Evolutionary conservation across 257 asterid genomes (phyloP), one percentile per base, ranked within the genome.

Genomic region (Osmanthus fragrans): DNA sequence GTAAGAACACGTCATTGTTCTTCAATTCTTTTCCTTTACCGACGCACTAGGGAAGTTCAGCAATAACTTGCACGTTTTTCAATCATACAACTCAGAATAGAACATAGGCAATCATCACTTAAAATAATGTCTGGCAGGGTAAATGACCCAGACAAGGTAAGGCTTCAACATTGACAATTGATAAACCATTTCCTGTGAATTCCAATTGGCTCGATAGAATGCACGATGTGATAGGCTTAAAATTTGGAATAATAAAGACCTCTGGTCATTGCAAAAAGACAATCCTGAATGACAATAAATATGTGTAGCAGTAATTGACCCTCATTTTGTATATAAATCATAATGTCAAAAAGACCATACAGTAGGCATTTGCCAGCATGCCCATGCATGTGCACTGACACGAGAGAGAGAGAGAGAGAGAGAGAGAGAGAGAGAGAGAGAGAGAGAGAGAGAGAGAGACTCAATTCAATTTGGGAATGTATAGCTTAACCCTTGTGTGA

Each of bases 401-500:
- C 25, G 66, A 69, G 73, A 32, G 74, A 51, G 83, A 70, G 56
- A 80, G 81, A 79, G 63, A 88, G n/a, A n/a, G n/a, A n/a, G n/a
- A n/a, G n/a, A n/a, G 56, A 47, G 0, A 47, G 56, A 16, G 2
- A 54, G 64, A 19, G 64, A 21, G 13, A n/a, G 66, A 19, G 29
- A 56, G 64, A 19, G 27, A 56, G 66, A 69, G 73, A 32, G 74
- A 51, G 83, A 70, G 56, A 80, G 81, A 79, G 63, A 88, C 94
- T 80, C 80, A 76, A 39, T 85, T 88, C 88, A 54, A 86, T 81
- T 70, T 87, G 90, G 72, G 89, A 88, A 85, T 75, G 89, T 82
- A 82, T 85, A 89, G 86, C 74, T 73, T 68, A 88, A 77, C 82
- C 88, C 87, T 84, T 85, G 91, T 21, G 87, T 54, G 67, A 81